These are phyloP conservation scores for Ganoderma meredithae DNA, from an alignment of 1,284 basidiomycete genomes.

Conservation along the genomic window DNA sequence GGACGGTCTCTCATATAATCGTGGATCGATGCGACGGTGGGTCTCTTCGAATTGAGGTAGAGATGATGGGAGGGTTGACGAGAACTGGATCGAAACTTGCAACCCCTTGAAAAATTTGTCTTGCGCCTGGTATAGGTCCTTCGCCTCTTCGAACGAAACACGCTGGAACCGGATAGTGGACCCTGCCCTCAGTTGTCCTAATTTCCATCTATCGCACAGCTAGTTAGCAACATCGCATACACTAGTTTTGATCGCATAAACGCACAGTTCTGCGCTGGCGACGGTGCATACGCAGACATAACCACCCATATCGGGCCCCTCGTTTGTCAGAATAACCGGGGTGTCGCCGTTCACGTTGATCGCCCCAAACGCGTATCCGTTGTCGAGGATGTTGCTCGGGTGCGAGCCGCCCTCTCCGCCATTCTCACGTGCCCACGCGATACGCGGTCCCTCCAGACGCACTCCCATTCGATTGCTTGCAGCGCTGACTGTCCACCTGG, in stretches of 20 bases:
- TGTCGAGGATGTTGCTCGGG: constrained; percentile 76
- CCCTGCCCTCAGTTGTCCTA: constrained; percentile 67
- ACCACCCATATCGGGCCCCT: constrained; percentile 73
- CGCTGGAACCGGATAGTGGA: constrained; percentile 57
- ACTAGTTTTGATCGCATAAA: constrained; percentile 8
- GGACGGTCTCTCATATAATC: constrained; percentile 42
- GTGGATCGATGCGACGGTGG: constrained; percentile 41
- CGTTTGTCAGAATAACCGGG: constrained; percentile 69
- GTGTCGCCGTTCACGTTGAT: constrained; percentile 78
- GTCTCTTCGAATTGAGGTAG: constrained; percentile 6
- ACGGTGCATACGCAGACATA: constrained; percentile 66
- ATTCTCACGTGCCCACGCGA: constrained; percentile 64
- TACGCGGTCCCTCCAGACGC: constrained; percentile 53
- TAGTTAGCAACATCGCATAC: neutral
- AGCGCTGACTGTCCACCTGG: constrained; percentile 59
- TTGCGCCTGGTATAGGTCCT: constrained; percentile 28
- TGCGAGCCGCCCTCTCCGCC: constrained; percentile 79
- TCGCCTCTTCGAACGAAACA: constrained; percentile 48
- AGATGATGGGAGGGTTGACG: neutral
- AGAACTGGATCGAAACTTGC: neutral
- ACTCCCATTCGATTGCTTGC: constrained; percentile 71
- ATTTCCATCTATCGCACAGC: constrained; percentile 56
- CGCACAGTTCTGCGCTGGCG: constrained; percentile 58
- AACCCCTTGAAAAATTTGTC: constrained; percentile 19
- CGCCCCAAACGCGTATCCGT: constrained; percentile 67